Evolutionary conservation across 768 basidiomycete genomes (phyloP), one percentile per base, ranked within the genome.

Genomic region (Rhodotorula graminis): DNA sequence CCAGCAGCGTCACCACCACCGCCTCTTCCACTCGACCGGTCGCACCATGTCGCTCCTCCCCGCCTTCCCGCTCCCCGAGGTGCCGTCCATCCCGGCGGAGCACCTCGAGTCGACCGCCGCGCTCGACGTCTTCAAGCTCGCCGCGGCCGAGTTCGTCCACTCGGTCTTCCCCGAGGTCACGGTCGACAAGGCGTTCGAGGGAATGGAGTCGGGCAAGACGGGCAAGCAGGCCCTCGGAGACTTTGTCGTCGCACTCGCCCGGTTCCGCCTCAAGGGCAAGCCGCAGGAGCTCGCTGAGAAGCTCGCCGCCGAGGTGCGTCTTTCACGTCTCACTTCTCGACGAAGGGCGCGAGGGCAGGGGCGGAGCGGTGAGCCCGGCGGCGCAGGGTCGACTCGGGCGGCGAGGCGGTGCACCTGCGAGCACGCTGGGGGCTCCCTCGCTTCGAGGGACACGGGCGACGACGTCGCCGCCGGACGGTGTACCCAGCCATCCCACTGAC

Each of bases 161-260:
- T n/a, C 31, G 6, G 56, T 59, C 29, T 55, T 78, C n/a, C 58
- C 50, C 46, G 78, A 71, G 8, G 69, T 82, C 37, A 72, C 79
- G 11, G 71, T 92, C 40, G 90, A 90, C 53, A 87, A 91, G 78
- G 92, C 88, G 0, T 96, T 91, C 81, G 80, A 85, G 33, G 93
- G 91, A 31, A 89, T 96, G 1, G 90, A 93, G 80, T 90, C 89
- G 74, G 92, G 91, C 49, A 92, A 94, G 82, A 94, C 94, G 82
- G 92, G 90, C n/a, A 76, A 76, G 69, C 62, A 67, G n/a, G 72
- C 71, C 49, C 25, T 49, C 8, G 88, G 86, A 57, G 95, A 98
- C 82, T 93, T 96, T 77, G 90, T 90, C 0, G 86, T 97, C 29
- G 93, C 95, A 1, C 81, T 97, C 61, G 91, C 93, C n/a, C 86